Conservation (phyloP, 2,329 filamentous ascomycete species). For the Orbilia javanica region DNA sequence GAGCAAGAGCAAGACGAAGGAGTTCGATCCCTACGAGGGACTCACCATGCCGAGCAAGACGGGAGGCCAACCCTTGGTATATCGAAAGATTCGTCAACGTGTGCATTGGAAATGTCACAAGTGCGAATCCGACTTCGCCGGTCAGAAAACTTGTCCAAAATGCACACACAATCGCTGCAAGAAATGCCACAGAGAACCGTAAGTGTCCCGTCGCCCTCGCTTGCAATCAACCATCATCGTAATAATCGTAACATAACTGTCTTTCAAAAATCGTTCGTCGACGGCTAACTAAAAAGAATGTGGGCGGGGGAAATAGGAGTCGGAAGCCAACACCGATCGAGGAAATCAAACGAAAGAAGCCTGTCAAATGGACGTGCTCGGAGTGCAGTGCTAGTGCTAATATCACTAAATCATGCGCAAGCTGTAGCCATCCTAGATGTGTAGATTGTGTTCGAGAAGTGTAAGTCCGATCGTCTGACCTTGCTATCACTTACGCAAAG, state of each 20-base stretch:
- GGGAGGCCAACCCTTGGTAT: constrained; percentile 78
- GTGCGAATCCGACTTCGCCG: constrained; percentile 75
- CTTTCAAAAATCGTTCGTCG: background rate
- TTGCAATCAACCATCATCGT: too few relatives aligned
- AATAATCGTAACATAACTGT: too few relatives aligned
- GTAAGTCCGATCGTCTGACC: constrained; percentile 15
- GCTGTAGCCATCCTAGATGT: constrained; percentile 44
- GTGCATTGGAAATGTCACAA: constrained; percentile 81
- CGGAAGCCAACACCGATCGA: constrained; percentile 43
- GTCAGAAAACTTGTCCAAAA: constrained; percentile 74
- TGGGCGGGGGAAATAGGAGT: constrained; percentile 3
- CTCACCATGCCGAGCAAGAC: constrained; percentile 76
- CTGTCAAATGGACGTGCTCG: constrained; percentile 52
- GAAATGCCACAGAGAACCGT: constrained; percentile 84
- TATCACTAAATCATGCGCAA: constrained; percentile 35
- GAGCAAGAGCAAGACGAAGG: constrained; percentile 68
- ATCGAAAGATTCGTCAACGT: constrained; percentile 78
- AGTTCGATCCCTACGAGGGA: constrained; percentile 58
- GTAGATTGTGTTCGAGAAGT: constrained; percentile 47
- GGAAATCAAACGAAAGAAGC: constrained; percentile 40
- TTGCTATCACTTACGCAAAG: background rate
- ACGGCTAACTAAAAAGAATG: constrained; percentile 23
- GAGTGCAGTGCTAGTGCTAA: constrained; percentile 39
- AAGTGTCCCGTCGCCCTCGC: constrained; percentile 69
- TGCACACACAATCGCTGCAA: constrained; percentile 83